A percentile compares a stretch with the other conserved stretches of the same genome.
These are phyloP conservation scores for Penicillium occitanis DNA, from an alignment of 2,329 filamentous ascomycete species.

Conservation along the genomic window DNA sequence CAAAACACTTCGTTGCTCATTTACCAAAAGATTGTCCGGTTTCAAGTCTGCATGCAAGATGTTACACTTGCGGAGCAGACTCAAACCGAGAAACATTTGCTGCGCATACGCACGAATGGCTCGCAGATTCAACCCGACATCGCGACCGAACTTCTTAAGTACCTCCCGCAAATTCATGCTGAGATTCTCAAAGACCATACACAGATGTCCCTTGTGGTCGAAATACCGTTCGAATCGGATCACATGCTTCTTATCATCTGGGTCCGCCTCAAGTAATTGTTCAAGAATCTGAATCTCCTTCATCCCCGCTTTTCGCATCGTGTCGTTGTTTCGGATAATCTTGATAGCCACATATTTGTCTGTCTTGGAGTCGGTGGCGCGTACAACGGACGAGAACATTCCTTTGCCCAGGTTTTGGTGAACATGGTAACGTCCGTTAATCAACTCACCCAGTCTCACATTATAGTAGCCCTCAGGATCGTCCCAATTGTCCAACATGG, in stretches of 20 bases:
- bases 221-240: constrained; percentile 85
- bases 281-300: constrained; percentile 93
- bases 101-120: constrained; percentile 87
- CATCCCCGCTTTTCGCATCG: constrained; percentile 83
- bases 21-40: constrained; percentile 94
- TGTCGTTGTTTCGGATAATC: constrained; percentile 95
- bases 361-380: constrained; percentile 74
- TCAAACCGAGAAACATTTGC: constrained; percentile 88
- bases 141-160: constrained; percentile 91
- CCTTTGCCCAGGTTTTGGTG: constrained; percentile 85
- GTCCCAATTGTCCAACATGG: constrained; percentile 87
- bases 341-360: constrained; percentile 88
- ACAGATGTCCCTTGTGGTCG: constrained; percentile 91
- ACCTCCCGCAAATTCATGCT: constrained; percentile 90
- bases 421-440: constrained; percentile 86
- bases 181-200: constrained; percentile 95
- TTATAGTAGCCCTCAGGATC: constrained; percentile 97
- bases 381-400: constrained; percentile 95
- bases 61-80: constrained; percentile 85
- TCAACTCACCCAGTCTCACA: constrained; percentile 83
- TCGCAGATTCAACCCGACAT: constrained; percentile 84
- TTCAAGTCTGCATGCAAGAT: constrained; percentile 96
- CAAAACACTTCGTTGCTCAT: constrained; percentile 76
- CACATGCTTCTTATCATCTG: constrained; percentile 86
- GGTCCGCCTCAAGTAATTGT: constrained; percentile 80